Conservation (phyloP, 208 protist species). For the Kentomonas sorsogonicus region DNA sequence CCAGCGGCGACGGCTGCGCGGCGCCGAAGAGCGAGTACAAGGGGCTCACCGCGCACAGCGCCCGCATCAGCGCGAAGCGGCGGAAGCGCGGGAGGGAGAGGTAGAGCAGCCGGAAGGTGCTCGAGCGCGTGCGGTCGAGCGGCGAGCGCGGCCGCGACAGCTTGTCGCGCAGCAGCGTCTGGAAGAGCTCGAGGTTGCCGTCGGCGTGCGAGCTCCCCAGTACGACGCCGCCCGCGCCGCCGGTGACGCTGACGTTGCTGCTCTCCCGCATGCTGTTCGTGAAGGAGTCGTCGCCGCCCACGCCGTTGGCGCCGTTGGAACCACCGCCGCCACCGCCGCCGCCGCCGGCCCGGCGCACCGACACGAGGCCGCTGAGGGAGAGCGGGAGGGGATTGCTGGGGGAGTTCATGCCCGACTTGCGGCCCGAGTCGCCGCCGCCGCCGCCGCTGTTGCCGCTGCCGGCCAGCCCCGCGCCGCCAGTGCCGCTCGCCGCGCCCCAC, state of each 20-base stretch:
- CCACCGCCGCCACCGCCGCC: too few relatives aligned
- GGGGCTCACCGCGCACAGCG: slow-evolving; percentile 36
- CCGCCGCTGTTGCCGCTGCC: background rate
- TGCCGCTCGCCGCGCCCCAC: background rate
- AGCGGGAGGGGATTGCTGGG: too few relatives aligned
- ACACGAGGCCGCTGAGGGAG: too few relatives aligned
- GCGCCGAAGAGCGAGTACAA: slow-evolving; percentile 54
- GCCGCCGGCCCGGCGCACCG: too few relatives aligned
- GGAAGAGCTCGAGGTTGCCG: slow-evolving; percentile 45
- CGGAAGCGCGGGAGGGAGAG: slow-evolving; percentile 31
- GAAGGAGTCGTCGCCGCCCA: too few relatives aligned
- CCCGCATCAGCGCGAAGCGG: slow-evolving; percentile 8
- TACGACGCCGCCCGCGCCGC: background rate
- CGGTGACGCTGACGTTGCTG: background rate
- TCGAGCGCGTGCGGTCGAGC: slow-evolving; percentile 21
- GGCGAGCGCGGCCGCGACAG: slow-evolving; percentile 16
- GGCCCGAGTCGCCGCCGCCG: too few relatives aligned
- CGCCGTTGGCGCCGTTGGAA: too few relatives aligned
- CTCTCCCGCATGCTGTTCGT: too few relatives aligned
- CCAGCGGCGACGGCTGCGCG: slow-evolving; percentile 46
- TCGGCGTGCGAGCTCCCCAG: slow-evolving; percentile 14
- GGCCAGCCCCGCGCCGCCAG: background rate
- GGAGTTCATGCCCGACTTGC: too few relatives aligned
- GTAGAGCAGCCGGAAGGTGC: slow-evolving; percentile 38
- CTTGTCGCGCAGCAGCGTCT: slow-evolving; percentile 43